Base-by-base conservation (phyloP, 805 yeast genomes). In the Danielia oregonensis region DNA sequence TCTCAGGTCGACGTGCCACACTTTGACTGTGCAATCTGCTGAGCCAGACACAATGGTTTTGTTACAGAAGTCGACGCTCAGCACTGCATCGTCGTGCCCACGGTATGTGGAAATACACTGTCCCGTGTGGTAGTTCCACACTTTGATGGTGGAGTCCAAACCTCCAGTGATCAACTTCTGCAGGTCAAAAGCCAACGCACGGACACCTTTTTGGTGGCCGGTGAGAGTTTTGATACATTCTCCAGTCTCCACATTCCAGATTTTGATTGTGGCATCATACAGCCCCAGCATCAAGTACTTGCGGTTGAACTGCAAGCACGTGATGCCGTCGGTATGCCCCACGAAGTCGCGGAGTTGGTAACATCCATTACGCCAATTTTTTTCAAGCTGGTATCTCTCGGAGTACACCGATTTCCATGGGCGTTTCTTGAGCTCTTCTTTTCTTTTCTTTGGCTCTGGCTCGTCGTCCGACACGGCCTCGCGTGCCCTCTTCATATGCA, bases 341-440 rank as follows among this genome's bases (percentile, higher is more conserved):
- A 67, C 63, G 52, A 88, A 86, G 35, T 71, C 78, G 37, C 72
- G 78, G 16, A 80, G 60, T 18, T 66, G 65, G 59, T 78, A 86
- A 13, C 71, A 63, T 8, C 96, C 97, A 43, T 81, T 79, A 42
- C 98, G 70, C 98, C 98, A 93, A 60, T 93, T 91, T 48, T 86
- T 78, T 58, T 93, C 98, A 40, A 93, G 88, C 58, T 79, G 81
- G 61, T 74, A 91, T 24, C 98, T 71, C 61, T 93, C 98, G 29
- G 86, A 74, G 59, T 93, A 91, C 16, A 91, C 96, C 5, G 85
- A 83, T 52, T 93, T 91, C 98, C 98, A 91, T 3, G 97, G 96
- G 46, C 96, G 72, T 30, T 63, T 68, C 33, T 48, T 51, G 13
- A 55, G 34, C 10, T 33, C 34, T 14, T 24, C 16, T 27, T 30